Conservation (phyloP, 345 rosid genomes). For the Salix exigua region DNA sequence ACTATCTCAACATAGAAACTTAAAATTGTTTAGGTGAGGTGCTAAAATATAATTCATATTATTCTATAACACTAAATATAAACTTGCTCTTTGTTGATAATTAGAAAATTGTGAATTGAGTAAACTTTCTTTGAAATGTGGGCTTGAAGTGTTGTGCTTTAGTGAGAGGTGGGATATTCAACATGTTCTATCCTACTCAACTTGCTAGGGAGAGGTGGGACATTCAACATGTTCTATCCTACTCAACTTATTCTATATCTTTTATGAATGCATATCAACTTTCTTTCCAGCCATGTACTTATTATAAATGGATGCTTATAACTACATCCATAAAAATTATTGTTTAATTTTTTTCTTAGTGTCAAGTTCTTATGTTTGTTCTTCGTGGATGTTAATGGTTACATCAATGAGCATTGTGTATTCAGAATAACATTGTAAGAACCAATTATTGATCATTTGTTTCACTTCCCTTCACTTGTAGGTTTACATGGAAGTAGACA, state of each 20-base stretch:
- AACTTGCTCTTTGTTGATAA: neutral
- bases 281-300: neutral
- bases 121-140: neutral
- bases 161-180: neutral
- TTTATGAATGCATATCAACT: too few relatives aligned
- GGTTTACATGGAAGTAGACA: conserved; percentile 76
- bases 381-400: neutral
- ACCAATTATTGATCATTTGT: too few relatives aligned
- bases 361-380: neutral
- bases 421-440: too few relatives aligned
- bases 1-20: too few relatives aligned
- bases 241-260: too few relatives aligned
- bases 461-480: conserved; percentile 25
- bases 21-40: too few relatives aligned
- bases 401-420: neutral
- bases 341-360: too few relatives aligned
- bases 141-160: neutral
- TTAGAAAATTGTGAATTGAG: neutral
- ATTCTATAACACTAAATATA: neutral
- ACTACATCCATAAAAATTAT: too few relatives aligned
- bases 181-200: neutral
- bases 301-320: too few relatives aligned
- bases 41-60: neutral
- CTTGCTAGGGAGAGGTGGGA: neutral
- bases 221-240: too few relatives aligned